Conservation (phyloP, 2,329 filamentous ascomycete genomes). For the Metarhizium humberi region DNA sequence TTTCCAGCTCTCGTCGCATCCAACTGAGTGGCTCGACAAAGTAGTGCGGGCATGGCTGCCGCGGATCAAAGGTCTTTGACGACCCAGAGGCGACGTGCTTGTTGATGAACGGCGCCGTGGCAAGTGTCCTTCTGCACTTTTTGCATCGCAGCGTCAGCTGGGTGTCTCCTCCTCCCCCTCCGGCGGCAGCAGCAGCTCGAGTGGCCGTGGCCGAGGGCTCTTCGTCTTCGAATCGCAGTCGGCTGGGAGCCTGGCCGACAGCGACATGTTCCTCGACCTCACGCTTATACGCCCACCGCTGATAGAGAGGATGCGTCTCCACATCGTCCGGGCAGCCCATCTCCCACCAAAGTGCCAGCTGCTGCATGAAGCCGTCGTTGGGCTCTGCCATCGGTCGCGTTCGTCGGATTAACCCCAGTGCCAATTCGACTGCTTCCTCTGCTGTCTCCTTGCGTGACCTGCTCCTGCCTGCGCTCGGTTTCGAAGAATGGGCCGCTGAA, state of each 20-base stretch:
- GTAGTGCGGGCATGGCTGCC: conserved; percentile 61
- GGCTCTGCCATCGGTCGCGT: conserved; percentile 74
- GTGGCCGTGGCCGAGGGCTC: conserved; percentile 21
- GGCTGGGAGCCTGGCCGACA: conserved; percentile 69
- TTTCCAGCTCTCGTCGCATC: conserved; percentile 81
- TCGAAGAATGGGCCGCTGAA: background rate
- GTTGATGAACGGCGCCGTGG: conserved; percentile 52
- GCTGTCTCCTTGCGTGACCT: conserved; percentile 26
- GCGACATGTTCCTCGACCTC: conserved; percentile 52
- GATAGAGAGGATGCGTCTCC: conserved; percentile 65
- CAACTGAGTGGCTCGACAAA: conserved; percentile 89
- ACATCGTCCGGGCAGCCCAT: conserved; percentile 68
- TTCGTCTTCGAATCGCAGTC: conserved; percentile 76
- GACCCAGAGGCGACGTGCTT: conserved; percentile 37
- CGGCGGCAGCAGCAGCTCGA: background rate
- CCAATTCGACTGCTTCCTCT: conserved; percentile 42
- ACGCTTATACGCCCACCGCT: conserved; percentile 54
- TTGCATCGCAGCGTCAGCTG: conserved; percentile 60
- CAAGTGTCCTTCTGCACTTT: conserved; percentile 68
- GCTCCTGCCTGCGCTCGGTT: conserved; percentile 6
- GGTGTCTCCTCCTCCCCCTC: background rate
- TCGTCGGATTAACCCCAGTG: conserved; percentile 60
- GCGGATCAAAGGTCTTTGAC: conserved; percentile 1
- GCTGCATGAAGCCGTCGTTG: conserved; percentile 84
- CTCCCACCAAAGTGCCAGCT: conserved; percentile 76